Evolutionary conservation across 306 rosid species (phyloP).

Genomic region (Dryas drummondii): DNA sequence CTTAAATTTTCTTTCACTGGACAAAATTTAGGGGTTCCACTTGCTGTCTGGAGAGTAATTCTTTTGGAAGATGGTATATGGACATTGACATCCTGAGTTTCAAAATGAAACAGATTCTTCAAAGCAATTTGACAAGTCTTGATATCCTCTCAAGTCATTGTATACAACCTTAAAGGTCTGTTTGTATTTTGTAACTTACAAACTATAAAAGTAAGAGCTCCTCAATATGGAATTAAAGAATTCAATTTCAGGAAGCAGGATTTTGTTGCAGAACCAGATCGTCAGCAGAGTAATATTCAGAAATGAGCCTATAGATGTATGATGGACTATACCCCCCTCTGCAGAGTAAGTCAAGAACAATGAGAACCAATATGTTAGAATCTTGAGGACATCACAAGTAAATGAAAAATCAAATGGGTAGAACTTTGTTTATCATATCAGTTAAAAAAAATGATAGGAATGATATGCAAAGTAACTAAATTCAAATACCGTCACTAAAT

Average conservation of each 20-base stretch:
- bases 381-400: neutral
- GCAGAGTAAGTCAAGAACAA: neutral
- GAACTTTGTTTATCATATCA: neutral
- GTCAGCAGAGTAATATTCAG: slow-evolving; percentile 14
- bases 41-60: no score
- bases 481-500: neutral
- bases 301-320: slow-evolving; percentile 11
- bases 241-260: neutral
- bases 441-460: neutral
- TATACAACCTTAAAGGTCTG: neutral
- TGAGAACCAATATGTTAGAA: neutral
- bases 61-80: no score
- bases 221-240: neutral
- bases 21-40: no score
- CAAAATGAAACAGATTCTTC: no score
- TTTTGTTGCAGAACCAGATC: slow-evolving; percentile 11
- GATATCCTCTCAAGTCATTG: no score
- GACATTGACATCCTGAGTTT: no score
- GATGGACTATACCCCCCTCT: slow-evolving; percentile 14
- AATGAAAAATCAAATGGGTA: neutral
- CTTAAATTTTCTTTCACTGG: no score
- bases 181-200: neutral
- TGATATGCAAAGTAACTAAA: neutral
- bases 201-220: neutral
- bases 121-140: no score